Conservation (phyloP, 192 early-diverging fungal genomes). For the Coemansia sp. region DNA sequence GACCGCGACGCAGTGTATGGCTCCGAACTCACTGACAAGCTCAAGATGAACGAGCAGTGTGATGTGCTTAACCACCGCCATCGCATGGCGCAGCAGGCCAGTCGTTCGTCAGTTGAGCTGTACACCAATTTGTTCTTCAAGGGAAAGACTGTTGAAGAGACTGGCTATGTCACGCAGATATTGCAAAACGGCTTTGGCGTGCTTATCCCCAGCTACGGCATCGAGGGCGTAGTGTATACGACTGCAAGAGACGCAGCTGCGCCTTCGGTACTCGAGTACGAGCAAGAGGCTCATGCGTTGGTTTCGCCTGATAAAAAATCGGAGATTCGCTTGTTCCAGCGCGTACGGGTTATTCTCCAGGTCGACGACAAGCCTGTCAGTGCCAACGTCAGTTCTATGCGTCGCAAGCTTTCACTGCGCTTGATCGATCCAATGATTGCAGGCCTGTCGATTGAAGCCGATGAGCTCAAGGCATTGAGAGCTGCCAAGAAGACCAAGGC, state of each 20-base stretch:
- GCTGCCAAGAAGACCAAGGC: constrained; percentile 16
- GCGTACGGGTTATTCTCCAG: constrained; percentile 47
- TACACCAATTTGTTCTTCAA: constrained; percentile 98
- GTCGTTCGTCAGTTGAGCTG: constrained; percentile 90
- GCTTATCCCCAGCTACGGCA: constrained; percentile 88
- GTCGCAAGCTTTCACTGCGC: constrained; percentile 48
- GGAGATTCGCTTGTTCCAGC: constrained; percentile 46
- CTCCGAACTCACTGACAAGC: constrained; percentile 82
- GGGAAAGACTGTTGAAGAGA: constrained; percentile 83
- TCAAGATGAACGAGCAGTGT: constrained; percentile 79
- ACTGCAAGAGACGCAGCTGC: constrained; percentile 17
- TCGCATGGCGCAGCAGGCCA: constrained; percentile 95
- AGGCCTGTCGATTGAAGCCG: constrained; percentile 24
- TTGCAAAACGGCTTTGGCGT: constrained; percentile 96
- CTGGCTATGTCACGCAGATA: constrained; percentile 89
- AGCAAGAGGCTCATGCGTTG: constrained; percentile 37
- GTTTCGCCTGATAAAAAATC: constrained; percentile 21
- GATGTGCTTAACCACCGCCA: constrained; percentile 91
- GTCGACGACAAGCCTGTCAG: constrained; percentile 54
- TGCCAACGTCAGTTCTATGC: constrained; percentile 58
- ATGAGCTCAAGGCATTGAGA: constrained; percentile 30
- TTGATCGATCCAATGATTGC: constrained; percentile 38
- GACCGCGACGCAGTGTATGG: constrained; percentile 60
- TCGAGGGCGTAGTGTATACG: constrained; percentile 91
- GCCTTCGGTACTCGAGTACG: constrained; percentile 34